Percentiles rank a stretch among this genome's conserved stretches.
Evolutionary conservation across 768 basidiomycete species (phyloP).

Genomic region (Tulasnella sp.): DNA sequence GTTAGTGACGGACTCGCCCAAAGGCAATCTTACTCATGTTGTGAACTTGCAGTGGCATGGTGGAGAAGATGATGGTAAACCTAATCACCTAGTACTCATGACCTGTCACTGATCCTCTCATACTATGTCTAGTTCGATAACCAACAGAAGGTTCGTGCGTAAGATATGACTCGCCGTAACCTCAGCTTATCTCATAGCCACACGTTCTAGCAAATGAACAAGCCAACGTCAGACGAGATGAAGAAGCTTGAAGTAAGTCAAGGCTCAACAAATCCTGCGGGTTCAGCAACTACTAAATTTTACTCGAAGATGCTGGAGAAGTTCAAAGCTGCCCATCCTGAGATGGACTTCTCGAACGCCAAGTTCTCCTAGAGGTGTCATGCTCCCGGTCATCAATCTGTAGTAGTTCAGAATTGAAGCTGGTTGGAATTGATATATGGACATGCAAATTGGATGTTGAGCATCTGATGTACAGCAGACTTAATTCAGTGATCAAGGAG

Average conservation of each 20-base stretch:
- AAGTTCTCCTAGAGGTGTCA: constrained; percentile 56
- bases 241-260: constrained; percentile 79
- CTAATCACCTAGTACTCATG: background rate
- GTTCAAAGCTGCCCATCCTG: constrained; percentile 84
- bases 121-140: constrained; percentile 51
- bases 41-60: constrained; percentile 66
- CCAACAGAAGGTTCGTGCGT: constrained; percentile 50
- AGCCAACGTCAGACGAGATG: constrained; percentile 87
- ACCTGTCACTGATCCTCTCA: too few species aligned
- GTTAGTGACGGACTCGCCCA: constrained; percentile 28
- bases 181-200: background rate
- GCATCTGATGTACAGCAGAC: too few species aligned
- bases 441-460: too few species aligned
- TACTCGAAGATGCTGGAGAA: constrained; percentile 60
- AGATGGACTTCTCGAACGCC: constrained; percentile 88
- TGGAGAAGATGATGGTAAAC: constrained; percentile 99
- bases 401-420: too few species aligned
- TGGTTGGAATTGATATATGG: too few species aligned
- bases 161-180: constrained; percentile 6
- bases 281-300: background rate
- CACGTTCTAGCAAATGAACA: constrained; percentile 71
- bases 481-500: too few species aligned
- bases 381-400: too few species aligned
- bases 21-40: background rate
- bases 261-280: background rate